Percentiles rank a stretch among this genome's conserved stretches.
These are phyloP conservation scores for Myxozyma neotropica DNA, from an alignment of 805 yeast genomes.

Conservation along the genomic window DNA sequence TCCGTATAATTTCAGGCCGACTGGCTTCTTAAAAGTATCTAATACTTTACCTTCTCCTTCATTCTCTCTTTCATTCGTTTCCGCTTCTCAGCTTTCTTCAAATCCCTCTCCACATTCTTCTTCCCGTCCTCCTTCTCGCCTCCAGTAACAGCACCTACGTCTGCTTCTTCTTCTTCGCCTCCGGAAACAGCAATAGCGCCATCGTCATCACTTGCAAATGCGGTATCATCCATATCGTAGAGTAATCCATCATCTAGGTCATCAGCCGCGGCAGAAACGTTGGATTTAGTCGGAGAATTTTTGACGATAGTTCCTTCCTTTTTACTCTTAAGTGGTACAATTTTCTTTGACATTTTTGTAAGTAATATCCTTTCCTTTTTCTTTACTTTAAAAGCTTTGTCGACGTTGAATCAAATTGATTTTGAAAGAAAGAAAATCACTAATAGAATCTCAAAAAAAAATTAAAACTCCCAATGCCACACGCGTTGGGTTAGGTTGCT, in stretches of 20 bases:
- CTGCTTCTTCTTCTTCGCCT: slow-evolving; percentile 2
- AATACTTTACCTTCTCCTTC: slow-evolving; percentile 15
- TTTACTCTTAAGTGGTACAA: too few species aligned
- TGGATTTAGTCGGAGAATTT: too few species aligned
- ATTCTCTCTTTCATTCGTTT: slow-evolving; percentile 15
- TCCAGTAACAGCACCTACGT: background rate
- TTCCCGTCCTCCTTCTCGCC: slow-evolving; percentile 9
- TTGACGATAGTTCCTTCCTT: background rate
- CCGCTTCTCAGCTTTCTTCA: slow-evolving; percentile 20
- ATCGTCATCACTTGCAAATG: slow-evolving; percentile 6
- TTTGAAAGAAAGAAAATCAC: too few species aligned
- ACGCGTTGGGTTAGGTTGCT: too few species aligned
- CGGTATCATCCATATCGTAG: slow-evolving; percentile 21
- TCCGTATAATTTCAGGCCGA: too few species aligned
- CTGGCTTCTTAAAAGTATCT: background rate
- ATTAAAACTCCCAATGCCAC: too few species aligned
- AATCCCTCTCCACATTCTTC: slow-evolving; percentile 3
- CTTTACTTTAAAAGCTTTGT: too few species aligned
- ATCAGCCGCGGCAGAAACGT: slow-evolving; percentile 21
- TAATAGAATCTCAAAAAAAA: too few species aligned
- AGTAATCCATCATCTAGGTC: slow-evolving; percentile 33
- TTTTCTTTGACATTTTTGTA: too few species aligned
- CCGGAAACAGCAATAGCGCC: slow-evolving; percentile 1
- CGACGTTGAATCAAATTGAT: too few species aligned
- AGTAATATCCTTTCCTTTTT: too few species aligned